Percentiles rank a stretch among this genome's conserved stretches.
Conservation (phyloP, 164 flowering plant genomes). For the Chimonanthus praecox region DNA sequence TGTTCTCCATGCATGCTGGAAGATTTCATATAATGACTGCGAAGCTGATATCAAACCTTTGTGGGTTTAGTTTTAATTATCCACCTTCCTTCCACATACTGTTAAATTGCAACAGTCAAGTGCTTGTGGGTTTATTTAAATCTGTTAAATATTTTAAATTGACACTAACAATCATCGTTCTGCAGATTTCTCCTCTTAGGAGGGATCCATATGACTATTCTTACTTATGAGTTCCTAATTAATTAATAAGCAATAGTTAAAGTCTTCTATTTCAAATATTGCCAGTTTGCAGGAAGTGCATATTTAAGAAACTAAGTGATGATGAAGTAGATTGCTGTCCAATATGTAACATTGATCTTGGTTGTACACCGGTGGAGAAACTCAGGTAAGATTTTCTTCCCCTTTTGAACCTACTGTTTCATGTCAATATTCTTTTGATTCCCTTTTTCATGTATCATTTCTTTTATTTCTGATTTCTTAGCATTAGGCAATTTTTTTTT, state of each 20-base stretch:
- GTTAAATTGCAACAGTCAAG: not conserved
- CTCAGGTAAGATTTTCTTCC: conserved; percentile 47
- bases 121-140: not conserved
- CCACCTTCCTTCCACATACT: not conserved
- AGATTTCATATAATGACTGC: not conserved
- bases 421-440: not conserved
- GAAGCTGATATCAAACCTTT: not conserved
- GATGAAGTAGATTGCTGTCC: conserved; percentile 89
- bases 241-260: conserved; percentile 1
- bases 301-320: conserved; percentile 69
- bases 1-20: too few relatives aligned
- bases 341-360: conserved; percentile 77
- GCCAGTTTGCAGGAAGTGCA: conserved; percentile 95
- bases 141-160: too few relatives aligned
- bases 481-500: not conserved
- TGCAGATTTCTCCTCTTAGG: not conserved
- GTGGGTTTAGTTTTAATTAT: not conserved
- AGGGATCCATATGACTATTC: not conserved
- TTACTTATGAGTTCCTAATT: not conserved
- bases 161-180: too few relatives aligned
- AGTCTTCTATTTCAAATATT: conserved; percentile 7
- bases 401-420: not conserved
- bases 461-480: not conserved
- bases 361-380: conserved; percentile 76
- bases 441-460: not conserved